A percentile compares a stretch with the other conserved stretches of the same genome.
These are phyloP conservation scores for Dipodascus geniculatus DNA, from an alignment of 805 yeast genomes.

Conservation along the genomic window DNA sequence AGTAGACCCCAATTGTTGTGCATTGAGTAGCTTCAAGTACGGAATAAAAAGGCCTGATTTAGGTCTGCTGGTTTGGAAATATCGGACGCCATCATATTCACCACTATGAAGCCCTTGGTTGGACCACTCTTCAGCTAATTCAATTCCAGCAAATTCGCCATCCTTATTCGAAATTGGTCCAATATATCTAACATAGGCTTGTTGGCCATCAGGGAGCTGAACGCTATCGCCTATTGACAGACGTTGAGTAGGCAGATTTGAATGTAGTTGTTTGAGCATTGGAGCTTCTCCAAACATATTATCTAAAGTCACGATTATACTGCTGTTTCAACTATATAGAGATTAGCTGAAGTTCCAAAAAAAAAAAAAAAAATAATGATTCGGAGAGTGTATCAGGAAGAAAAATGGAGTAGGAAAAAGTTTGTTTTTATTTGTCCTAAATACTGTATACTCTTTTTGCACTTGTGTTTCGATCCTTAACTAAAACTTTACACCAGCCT, in stretches of 20 bases:
- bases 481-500: background rate
- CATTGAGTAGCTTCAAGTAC: conserved; percentile 15
- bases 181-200: conserved; percentile 54
- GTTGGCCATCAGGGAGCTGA: conserved; percentile 50
- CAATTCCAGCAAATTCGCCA: conserved; percentile 82
- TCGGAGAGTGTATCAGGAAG: background rate
- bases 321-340: no score
- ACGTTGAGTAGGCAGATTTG: background rate
- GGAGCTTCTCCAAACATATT: background rate
- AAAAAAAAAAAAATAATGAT: no score
- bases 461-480: background rate
- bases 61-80: conserved; percentile 51
- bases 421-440: background rate
- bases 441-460: no score
- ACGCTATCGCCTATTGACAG: conserved; percentile 24
- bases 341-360: no score
- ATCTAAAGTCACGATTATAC: background rate
- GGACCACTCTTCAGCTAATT: conserved; percentile 54
- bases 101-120: conserved; percentile 78
- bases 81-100: conserved; percentile 54
- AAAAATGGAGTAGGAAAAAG: background rate
- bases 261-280: background rate
- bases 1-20: background rate
- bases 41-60: conserved; percentile 66
- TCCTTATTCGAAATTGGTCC: conserved; percentile 64